These are phyloP conservation scores for Pulveroboletus sp. DNA, from an alignment of 768 basidiomycete genomes.

Conservation along the genomic window DNA sequence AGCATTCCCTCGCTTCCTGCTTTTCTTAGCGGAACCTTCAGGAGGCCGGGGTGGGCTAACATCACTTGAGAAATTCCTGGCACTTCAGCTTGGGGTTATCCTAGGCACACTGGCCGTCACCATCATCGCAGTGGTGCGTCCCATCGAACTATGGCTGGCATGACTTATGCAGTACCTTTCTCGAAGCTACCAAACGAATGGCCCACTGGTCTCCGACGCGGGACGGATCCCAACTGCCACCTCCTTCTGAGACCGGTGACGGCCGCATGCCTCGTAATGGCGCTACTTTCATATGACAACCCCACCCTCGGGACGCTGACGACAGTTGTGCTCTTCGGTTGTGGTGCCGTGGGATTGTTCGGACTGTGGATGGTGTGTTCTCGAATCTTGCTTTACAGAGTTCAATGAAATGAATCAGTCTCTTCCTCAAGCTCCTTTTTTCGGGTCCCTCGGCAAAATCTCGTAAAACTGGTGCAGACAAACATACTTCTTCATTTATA, in stretches of 20 bases:
- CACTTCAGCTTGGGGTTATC: constrained; percentile 60
- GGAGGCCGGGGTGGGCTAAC: constrained; percentile 46
- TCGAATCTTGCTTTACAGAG: constrained; percentile 9
- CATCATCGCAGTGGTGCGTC: constrained; percentile 52
- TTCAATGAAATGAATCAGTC: constrained; percentile 13
- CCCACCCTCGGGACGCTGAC: constrained; percentile 52
- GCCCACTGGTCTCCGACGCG: constrained; percentile 30
- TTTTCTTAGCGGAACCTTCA: constrained; percentile 57
- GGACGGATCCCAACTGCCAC: constrained; percentile 35
- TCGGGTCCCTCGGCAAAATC: constrained; percentile 52
- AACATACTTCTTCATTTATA: constrained; percentile 72
- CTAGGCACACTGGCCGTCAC: constrained; percentile 51
- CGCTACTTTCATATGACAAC: constrained; percentile 66
- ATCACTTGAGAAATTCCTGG: constrained; percentile 63
- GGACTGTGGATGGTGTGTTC: constrained; percentile 67
- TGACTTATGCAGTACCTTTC: not conserved
- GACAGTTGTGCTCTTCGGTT: constrained; percentile 45
- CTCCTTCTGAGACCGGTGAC: constrained; percentile 64
- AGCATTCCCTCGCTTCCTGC: constrained; percentile 58
- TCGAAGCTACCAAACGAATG: constrained; percentile 41
- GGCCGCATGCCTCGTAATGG: constrained; percentile 45
- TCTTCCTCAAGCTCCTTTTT: constrained; percentile 50
- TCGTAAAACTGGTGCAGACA: constrained; percentile 76
- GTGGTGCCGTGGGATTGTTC: constrained; percentile 52
- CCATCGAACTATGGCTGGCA: constrained; percentile 2